phyloP scores from a whole-genome alignment of 2,329 filamentous ascomycete genomes.

The Cadophora sp. region DNA sequence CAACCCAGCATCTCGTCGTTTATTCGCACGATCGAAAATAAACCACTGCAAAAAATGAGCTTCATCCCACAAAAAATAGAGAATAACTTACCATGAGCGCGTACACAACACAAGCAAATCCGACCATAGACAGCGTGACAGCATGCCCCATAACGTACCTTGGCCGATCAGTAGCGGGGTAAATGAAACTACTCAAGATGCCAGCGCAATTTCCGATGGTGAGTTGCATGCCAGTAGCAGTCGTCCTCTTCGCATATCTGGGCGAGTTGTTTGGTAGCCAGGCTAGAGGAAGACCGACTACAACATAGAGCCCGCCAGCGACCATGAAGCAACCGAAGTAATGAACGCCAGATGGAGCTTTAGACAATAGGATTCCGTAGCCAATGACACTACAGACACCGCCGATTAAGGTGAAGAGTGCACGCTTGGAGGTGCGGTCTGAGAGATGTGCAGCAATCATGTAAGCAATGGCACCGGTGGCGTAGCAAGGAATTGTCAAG shows the following conservation, averaged over 20 bases:
- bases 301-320: conserved; percentile 62
- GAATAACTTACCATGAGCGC: conserved; percentile 37
- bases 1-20: conserved; percentile 46
- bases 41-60: conserved; percentile 32
- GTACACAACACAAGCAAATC: conserved; percentile 51
- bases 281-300: conserved; percentile 44
- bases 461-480: conserved; percentile 66
- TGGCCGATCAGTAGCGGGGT: conserved; percentile 52
- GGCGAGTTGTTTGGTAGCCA: conserved; percentile 61
- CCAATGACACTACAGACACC: conserved; percentile 60
- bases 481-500: conserved; percentile 73
- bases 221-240: conserved; percentile 64
- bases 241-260: conserved; percentile 66
- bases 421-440: conserved; percentile 63
- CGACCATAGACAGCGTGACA: conserved; percentile 57
- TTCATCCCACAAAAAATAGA: conserved; percentile 32
- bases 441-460: conserved; percentile 62
- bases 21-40: conserved; percentile 47
- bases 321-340: conserved; percentile 69
- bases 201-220: conserved; percentile 65
- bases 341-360: conserved; percentile 57
- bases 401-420: conserved; percentile 60
- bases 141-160: conserved; percentile 58
- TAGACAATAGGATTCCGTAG: conserved; percentile 62
- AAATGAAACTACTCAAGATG: conserved; percentile 66